Evolutionary conservation across 108 stramenopile species (phyloP), one percentile per base, ranked within the genome.

Genomic region (Cyclostephanos tholiformis): DNA sequence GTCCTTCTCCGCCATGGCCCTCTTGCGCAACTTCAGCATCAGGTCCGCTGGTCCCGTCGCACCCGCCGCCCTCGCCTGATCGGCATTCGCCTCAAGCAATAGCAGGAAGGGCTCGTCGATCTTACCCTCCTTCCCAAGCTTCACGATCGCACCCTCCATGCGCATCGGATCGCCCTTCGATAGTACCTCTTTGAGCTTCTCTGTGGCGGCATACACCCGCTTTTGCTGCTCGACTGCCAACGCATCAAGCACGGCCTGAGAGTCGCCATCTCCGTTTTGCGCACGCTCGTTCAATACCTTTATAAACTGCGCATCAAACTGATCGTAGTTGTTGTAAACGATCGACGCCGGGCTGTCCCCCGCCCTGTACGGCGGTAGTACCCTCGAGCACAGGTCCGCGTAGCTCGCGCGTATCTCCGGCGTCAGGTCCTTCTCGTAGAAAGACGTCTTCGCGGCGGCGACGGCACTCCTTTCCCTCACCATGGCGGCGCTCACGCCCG

Each of bases 391-490:
- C 63, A 89, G 75, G 44, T 85, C 85, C 50, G 91, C 89, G 66
- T 95, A 95, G 70, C 87, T 88, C 77, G 87, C 65, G 17, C 91
- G 85, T 74, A 95, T 95, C 77, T 95, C 91, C n/a, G 91, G 91
- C 29, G 93, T 92, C 17, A 94, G 55, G 64, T 91, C 87, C 52
- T 82, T 65, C 17, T 91, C 93, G 61, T 86, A 90, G 63, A 94
- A 94, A 1, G 77, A 80, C 66, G 86, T 81, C 44, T 32, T 59
- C 59, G 82, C 85, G 22, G 39, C 63, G 19, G 69, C 75, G n/a
- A 20, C 58, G 10, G 16, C 41, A 17, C 50, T 39, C 20, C 65
- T 60, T 17, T 76, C 59, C 22, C 61, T 68, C 11, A 71, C 65
- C 14, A 69, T 49, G 53, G 72, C 76, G 27, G 75, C 77, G 43